Evolutionary conservation across 1,139 yeast species (phyloP).

Genomic region (Taphrina betulina): DNA sequence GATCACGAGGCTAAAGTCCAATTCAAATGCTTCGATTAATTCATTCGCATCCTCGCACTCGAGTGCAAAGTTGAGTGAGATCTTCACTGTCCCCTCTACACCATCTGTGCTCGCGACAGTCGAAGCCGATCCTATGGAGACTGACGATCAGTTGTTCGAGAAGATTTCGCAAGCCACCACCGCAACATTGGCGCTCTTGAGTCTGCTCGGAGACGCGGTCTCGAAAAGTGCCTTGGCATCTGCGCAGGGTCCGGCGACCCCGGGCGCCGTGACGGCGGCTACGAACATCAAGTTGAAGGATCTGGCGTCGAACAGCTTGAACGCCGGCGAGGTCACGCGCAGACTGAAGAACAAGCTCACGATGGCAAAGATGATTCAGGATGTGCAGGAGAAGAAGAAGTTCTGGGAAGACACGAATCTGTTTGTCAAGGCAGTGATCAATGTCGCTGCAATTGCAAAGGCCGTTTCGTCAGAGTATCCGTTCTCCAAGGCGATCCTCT

Average conservation of each 20-base stretch:
- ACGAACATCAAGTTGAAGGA: slow-evolving; percentile 71
- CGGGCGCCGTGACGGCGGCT: slow-evolving; percentile 44
- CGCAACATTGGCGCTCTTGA: slow-evolving; percentile 75
- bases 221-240: slow-evolving; percentile 66
- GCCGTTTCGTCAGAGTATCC: slow-evolving; percentile 34
- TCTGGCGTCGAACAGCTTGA: slow-evolving; percentile 70
- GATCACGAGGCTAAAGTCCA: slow-evolving; percentile 16
- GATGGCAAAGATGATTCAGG: slow-evolving; percentile 51
- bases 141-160: slow-evolving; percentile 73
- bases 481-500: slow-evolving; percentile 33
- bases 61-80: slow-evolving; percentile 4
- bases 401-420: slow-evolving; percentile 87
- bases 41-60: background rate
- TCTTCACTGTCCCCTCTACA: slow-evolving; percentile 15
- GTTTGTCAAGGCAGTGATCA: slow-evolving; percentile 58
- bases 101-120: slow-evolving; percentile 2
- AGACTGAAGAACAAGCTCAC: slow-evolving; percentile 60
- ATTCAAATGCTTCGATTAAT: slow-evolving; percentile 14
- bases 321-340: slow-evolving; percentile 77
- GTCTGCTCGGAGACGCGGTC: slow-evolving; percentile 74
- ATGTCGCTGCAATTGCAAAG: slow-evolving; percentile 36
- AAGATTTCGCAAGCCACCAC: slow-evolving; percentile 72
- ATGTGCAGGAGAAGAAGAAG: slow-evolving; percentile 56
- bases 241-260: slow-evolving; percentile 42
- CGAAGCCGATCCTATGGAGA: slow-evolving; percentile 50